Base-by-base conservation (phyloP, 495 filamentous ascomycete species). In the Tuber melanosporum region DNA sequence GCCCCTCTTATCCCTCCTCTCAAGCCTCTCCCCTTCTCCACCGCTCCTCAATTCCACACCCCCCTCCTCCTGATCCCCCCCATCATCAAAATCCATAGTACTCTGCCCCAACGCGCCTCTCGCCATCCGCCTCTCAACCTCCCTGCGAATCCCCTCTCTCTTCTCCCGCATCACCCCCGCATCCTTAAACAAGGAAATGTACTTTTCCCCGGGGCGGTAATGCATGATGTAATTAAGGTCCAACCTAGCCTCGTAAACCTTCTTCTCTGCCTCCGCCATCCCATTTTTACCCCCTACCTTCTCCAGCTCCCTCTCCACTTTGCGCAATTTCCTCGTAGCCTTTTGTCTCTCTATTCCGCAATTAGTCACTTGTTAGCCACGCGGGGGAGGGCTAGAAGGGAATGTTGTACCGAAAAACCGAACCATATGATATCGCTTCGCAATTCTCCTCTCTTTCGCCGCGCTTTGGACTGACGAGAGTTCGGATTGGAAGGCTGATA, bases 391-490 rank as follows among this genome's bases (percentile, higher is more conserved):
- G 87, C 72, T 84, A n/a, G 52, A 26, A 62, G 52, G 26, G n/a
- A 26, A 3, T 2, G 9, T 10, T 9, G 52, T 14, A 92, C 94
- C 88, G 88, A 92, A 93, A 84, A 99, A 99, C 71, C 95, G 87
- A 41, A 98, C 92, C 89, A 95, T 97, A 83, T 97, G 95, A 83
- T 97, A 99, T 81, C 90, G 93, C 83, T 87, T 89, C 72, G 95
- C 94, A 88, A 97, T 92, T 74, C 88, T 87, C 77, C 89, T 88
- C 77, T 91, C 89, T 72, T 85, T 84, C 82, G 89, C 91, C 79
- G 91, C 90, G 19, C 88, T 84, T 43, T 85, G 80, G 39, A 86
- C 85, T 66, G 87, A 85, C 41, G 84, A 87, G 26, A 98, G 86
- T 79, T 94, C 92, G 74, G 90, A 88, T 83, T 92, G 87, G 83